Evolutionary conservation across 1,284 basidiomycete species (phyloP).

Genomic region (Ganoderma meredithae): DNA sequence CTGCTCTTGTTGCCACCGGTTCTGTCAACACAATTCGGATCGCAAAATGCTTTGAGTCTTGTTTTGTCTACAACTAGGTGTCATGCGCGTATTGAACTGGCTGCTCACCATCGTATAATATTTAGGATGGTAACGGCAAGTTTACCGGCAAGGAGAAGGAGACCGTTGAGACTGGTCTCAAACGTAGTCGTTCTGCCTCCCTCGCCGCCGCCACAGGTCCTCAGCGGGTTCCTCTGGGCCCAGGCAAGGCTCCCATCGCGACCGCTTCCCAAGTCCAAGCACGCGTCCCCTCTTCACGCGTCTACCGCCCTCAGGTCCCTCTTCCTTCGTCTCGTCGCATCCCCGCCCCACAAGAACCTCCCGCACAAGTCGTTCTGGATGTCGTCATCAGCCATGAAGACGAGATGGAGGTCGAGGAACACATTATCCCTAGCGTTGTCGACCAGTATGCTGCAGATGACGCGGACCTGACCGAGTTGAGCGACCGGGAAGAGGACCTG

Average conservation of each 20-base stretch:
- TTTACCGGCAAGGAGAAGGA: conserved; percentile 56
- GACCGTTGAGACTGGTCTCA: conserved; percentile 58
- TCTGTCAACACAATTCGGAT: not conserved
- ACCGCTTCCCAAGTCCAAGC: conserved; percentile 44
- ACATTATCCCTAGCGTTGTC: conserved; percentile 21
- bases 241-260: conserved; percentile 53
- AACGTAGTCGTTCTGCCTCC: conserved; percentile 68
- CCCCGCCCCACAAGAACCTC: conserved; percentile 45
- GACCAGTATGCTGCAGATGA: conserved; percentile 31
- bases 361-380: conserved; percentile 44
- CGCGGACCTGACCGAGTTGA: conserved; percentile 30
- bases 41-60: not conserved
- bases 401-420: conserved; percentile 69
- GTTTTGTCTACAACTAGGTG: not conserved
- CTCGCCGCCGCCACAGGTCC: conserved; percentile 61
- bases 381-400: conserved; percentile 47
- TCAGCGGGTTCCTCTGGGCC: conserved; percentile 72
- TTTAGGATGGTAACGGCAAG: conserved; percentile 43
- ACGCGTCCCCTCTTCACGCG: conserved; percentile 44
- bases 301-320: conserved; percentile 37
- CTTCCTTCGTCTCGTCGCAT: conserved; percentile 44
- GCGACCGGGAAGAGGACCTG: conserved; percentile 30
- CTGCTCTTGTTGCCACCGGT: not conserved
- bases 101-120: conserved; percentile 22
- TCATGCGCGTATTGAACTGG: not conserved